Base-by-base conservation (phyloP, 441 rosid genomes). In the Arabidopsis hybrid region DNA sequence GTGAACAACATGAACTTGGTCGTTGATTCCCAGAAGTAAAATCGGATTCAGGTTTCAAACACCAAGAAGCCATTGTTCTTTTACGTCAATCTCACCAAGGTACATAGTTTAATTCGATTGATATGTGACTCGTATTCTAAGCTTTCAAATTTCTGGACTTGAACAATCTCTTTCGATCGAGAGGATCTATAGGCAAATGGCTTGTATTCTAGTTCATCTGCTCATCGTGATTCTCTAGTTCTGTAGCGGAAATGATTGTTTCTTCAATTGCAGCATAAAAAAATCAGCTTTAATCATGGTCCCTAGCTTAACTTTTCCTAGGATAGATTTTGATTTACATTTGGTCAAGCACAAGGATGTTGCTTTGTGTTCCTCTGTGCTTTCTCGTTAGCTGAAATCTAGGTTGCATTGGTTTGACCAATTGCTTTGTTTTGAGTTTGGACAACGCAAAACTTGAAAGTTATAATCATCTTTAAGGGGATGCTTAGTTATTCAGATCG, bases 51-150 rank as follows among this genome's bases (percentile, higher is more conserved):
- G 69, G 98, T 92, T 56, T 92, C 98, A 71, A 92, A 91, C 85
- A 92, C 98, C 82, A 92, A 92, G 75, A 91, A 89, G 55, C 97
- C 98, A 40, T 78, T 91, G 69, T 93, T 91, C 81, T 93, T 93
- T 87, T 93, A 89, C 78, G 98, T 91, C 77, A 89, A 93, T 78
- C 98, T 93, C 77, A 95, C 98, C 69, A 93, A 93, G 97, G 96
- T 88, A 39, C 45, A 5, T 8, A 2, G 3, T 47, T 55, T 62
- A 31, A 13, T 40, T 31, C 53, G 14, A 31, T 52, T 51, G 4
- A 53, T 58, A 32, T 35, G 0, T 21, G 17, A 21, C 13, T 49
- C 34, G 6, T 68, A 35, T 1, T 51, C n/a, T 11, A 0, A 39
- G 18, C 52, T 26, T 45, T 62, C 6, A 32, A 32, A 47, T 12